Conservation (phyloP, 78 protist species). For the Dictyostelium firmibasis region DNA sequence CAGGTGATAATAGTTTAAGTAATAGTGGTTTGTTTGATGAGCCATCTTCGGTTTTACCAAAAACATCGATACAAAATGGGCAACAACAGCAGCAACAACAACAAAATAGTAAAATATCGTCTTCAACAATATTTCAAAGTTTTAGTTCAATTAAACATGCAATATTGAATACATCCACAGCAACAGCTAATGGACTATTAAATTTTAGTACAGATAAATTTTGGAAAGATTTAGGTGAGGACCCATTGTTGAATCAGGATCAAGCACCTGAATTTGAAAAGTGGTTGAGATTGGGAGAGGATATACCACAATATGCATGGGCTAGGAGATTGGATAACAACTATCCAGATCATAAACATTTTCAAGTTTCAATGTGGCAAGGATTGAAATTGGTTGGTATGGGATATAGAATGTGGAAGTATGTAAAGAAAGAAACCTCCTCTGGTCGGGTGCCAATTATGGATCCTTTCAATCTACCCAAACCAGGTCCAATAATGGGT, state of each 20-base stretch:
- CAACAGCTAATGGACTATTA: neutral
- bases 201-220: conserved; percentile 42
- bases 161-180: neutral
- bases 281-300: conserved; percentile 52
- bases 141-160: conserved; percentile 14
- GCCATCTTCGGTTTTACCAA: neutral
- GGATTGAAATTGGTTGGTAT: conserved; percentile 53
- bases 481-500: conserved; percentile 77
- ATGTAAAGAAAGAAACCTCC: conserved; percentile 43
- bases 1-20: conserved; percentile 13
- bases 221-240: conserved; percentile 49
- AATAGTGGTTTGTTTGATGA: neutral
- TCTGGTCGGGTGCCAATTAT: conserved; percentile 61
- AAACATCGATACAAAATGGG: neutral
- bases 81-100: neutral
- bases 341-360: conserved; percentile 59
- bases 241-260: neutral
- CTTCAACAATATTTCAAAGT: neutral
- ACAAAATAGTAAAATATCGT: neutral
- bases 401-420: conserved; percentile 83
- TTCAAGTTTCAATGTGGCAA: conserved; percentile 47
- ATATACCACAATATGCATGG: conserved; percentile 56
- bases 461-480: conserved; percentile 78
- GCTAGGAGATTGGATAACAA: conserved; percentile 29
- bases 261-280: conserved; percentile 32